Conservation (phyloP, 2,329 filamentous ascomycete genomes). For the Colletotrichum chlorophyti region DNA sequence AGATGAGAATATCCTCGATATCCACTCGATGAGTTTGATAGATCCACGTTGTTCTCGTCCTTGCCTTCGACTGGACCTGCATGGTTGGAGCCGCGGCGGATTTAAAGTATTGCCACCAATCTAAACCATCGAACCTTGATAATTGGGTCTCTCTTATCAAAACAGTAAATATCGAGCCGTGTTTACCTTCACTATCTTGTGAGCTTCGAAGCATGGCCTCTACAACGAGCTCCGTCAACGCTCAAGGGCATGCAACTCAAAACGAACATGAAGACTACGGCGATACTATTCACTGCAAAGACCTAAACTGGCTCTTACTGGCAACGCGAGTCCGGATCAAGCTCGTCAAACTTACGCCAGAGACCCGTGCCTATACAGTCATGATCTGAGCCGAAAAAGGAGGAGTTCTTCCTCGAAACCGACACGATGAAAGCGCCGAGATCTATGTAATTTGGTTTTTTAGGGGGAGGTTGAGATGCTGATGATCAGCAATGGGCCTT, state of each 20-base stretch:
- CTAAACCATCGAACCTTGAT: too few species aligned
- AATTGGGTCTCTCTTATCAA: too few species aligned
- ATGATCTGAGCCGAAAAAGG: slow-evolving; percentile 1
- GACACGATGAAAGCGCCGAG: not conserved
- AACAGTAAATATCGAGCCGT: too few species aligned
- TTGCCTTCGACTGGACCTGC: too few species aligned
- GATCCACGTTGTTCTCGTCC: too few species aligned
- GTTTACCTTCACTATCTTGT: too few species aligned
- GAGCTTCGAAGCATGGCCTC: too few species aligned
- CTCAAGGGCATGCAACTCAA: not conserved
- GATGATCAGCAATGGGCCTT: not conserved
- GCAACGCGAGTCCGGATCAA: not conserved
- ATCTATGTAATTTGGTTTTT: slow-evolving; percentile 4
- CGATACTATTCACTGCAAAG: slow-evolving; percentile 1
- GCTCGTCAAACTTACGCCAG: not conserved
- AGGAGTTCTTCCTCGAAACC: not conserved
- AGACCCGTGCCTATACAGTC: slow-evolving; percentile 1
- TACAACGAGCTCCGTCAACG: not conserved
- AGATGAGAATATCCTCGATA: too few species aligned
- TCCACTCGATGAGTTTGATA: too few species aligned
- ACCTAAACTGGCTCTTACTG: not conserved
- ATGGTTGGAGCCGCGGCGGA: too few species aligned
- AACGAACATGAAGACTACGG: not conserved
- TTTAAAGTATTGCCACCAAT: too few species aligned
- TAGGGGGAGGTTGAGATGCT: not conserved